These are phyloP conservation scores for Nicotiana noctiflora DNA, from an alignment of 257 asterid genomes.

Conservation along the genomic window DNA sequence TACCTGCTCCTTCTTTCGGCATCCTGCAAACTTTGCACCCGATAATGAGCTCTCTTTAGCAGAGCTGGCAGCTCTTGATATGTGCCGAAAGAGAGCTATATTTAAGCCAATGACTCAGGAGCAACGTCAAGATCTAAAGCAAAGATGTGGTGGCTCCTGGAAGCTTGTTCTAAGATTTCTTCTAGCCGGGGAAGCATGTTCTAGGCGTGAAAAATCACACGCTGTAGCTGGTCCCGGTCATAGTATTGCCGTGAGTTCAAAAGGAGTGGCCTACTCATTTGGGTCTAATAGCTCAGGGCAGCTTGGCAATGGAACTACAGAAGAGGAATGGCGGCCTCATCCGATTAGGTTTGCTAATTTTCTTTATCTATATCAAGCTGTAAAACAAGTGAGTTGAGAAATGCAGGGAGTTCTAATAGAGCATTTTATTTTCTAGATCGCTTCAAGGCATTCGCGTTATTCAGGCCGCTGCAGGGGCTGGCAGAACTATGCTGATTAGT, in stretches of 20 bases:
- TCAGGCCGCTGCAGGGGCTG: constrained; percentile 94
- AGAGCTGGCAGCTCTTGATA: constrained; percentile 97
- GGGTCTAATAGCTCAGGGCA: constrained; percentile 94
- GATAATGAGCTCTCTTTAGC: constrained; percentile 77
- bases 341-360: constrained; percentile 51
- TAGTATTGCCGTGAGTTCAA: constrained; percentile 79
- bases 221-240: constrained; percentile 99
- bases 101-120: constrained; percentile 78
- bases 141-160: constrained; percentile 91
- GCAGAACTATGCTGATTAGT: constrained; percentile 82
- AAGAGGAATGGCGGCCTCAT: constrained; percentile 69
- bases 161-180: constrained; percentile 83
- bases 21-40: constrained; percentile 82
- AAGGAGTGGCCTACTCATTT: constrained; percentile 79
- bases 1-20: constrained; percentile 85
- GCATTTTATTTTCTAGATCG: constrained; percentile 54
- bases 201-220: constrained; percentile 87
- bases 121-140: constrained; percentile 52
- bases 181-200: constrained; percentile 88
- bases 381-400: constrained; percentile 6
- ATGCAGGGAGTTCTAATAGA: constrained; percentile 11
- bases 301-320: constrained; percentile 84
- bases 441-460: constrained; percentile 81
- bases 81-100: constrained; percentile 89
- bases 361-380: constrained; percentile 4